A percentile compares a stretch with the other conserved stretches of the same genome.
phyloP scores from a whole-genome alignment of 306 rosid species.

The Quercus bicolor region DNA sequence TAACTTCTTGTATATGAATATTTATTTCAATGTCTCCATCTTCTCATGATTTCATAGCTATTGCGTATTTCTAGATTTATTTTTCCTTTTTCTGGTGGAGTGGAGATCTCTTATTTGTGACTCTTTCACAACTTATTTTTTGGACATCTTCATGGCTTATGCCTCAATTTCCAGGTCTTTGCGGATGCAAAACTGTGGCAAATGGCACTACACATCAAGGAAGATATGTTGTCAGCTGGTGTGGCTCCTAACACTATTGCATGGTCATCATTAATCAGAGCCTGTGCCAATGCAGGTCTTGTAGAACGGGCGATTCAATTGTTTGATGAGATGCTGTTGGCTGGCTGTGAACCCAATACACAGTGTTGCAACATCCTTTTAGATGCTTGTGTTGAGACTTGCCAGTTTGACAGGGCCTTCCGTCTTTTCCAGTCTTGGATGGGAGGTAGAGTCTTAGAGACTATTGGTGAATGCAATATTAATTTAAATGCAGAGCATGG shows the following conservation, averaged over 20 bases:
- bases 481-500: constrained; percentile 27
- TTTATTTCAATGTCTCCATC: background rate
- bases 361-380: constrained; percentile 89
- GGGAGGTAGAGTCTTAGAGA: constrained; percentile 41
- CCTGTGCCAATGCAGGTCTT: constrained; percentile 95
- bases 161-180: constrained; percentile 62
- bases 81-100: constrained; percentile 7
- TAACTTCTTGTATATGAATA: constrained; percentile 27
- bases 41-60: constrained; percentile 14
- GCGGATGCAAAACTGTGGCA: constrained; percentile 86
- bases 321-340: constrained; percentile 87
- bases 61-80: constrained; percentile 5
- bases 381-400: constrained; percentile 92
- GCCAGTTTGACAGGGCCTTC: constrained; percentile 92
- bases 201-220: constrained; percentile 80
- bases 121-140: constrained; percentile 3
- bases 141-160: constrained; percentile 22
- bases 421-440: constrained; percentile 79
- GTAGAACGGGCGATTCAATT: constrained; percentile 77
- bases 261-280: constrained; percentile 90
- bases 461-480: constrained; percentile 25
- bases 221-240: constrained; percentile 81
- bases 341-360: constrained; percentile 82
- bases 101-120: background rate
- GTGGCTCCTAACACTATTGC: constrained; percentile 76